Percentiles rank a stretch among this genome's conserved stretches.
Conservation (phyloP, 2,329 filamentous ascomycete species). For the Samsoniella hepiali region DNA sequence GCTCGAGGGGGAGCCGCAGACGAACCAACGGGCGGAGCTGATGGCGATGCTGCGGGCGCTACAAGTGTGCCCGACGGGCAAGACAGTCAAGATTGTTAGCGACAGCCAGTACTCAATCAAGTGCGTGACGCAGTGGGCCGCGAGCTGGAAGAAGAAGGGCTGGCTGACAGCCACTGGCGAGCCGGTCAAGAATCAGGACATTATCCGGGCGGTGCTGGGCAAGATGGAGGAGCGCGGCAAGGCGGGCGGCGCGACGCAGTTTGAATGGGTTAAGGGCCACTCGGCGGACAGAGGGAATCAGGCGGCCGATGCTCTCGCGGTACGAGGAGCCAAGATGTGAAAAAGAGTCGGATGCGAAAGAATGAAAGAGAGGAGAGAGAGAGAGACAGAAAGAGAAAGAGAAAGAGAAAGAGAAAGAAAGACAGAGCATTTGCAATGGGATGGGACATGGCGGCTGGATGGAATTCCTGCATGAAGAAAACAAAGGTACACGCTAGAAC, state of each 20-base stretch:
- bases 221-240: slow-evolving; percentile 67
- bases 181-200: slow-evolving; percentile 80
- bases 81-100: slow-evolving; percentile 73
- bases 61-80: slow-evolving; percentile 65
- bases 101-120: slow-evolving; percentile 91
- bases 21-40: slow-evolving; percentile 94
- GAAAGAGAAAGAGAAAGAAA: background rate
- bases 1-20: slow-evolving; percentile 71
- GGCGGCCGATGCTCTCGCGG: slow-evolving; percentile 75
- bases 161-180: slow-evolving; percentile 74
- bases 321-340: slow-evolving; percentile 40
- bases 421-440: background rate
- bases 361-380: background rate
- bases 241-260: slow-evolving; percentile 60
- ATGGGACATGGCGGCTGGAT: background rate
- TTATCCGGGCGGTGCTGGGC: slow-evolving; percentile 69
- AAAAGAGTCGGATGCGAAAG: background rate
- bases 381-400: background rate
- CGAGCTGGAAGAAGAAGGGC: slow-evolving; percentile 68
- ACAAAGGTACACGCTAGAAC: background rate
- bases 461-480: background rate
- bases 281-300: slow-evolving; percentile 68
- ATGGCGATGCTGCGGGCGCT: slow-evolving; percentile 83
- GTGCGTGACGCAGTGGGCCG: slow-evolving; percentile 81
- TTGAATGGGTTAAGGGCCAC: slow-evolving; percentile 92